Percentiles rank a stretch among this genome's conserved stretches.
phyloP scores from a whole-genome alignment of 805 yeast genomes.

The Candida sphagnicola region DNA sequence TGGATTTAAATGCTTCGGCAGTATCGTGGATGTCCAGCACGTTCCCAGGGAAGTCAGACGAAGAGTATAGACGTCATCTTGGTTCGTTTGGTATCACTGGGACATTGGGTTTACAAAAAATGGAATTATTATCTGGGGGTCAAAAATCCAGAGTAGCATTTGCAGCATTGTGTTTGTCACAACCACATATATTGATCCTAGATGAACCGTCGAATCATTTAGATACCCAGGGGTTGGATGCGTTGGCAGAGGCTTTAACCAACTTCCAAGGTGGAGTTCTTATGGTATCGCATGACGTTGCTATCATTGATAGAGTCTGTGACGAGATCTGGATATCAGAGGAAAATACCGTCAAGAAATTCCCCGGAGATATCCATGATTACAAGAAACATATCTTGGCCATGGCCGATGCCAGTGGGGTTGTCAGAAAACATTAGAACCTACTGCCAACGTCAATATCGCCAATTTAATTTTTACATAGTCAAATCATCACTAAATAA shows the following conservation, averaged over 20 bases:
- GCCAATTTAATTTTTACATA: too few species aligned
- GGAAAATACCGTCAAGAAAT: slow-evolving; percentile 70
- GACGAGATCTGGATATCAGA: slow-evolving; percentile 96
- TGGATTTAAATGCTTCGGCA: slow-evolving; percentile 83
- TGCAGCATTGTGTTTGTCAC: slow-evolving; percentile 85
- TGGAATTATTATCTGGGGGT: slow-evolving; percentile 91
- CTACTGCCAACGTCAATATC: background rate
- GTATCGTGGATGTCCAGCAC: slow-evolving; percentile 90
- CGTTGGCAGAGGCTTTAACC: slow-evolving; percentile 82
- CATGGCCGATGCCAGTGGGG: slow-evolving; percentile 80
- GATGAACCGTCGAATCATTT: slow-evolving; percentile 99
- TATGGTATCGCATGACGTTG: slow-evolving; percentile 97
- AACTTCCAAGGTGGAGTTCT: slow-evolving; percentile 92
- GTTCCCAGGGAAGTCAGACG: slow-evolving; percentile 92
- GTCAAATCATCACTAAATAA: too few species aligned
- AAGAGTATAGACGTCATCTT: slow-evolving; percentile 92
- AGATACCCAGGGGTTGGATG: slow-evolving; percentile 97
- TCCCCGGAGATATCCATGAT: slow-evolving; percentile 78
- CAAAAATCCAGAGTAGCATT: slow-evolving; percentile 98
- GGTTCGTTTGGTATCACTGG: slow-evolving; percentile 98
- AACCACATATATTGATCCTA: slow-evolving; percentile 86
- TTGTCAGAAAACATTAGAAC: slow-evolving; percentile 73
- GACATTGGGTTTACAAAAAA: slow-evolving; percentile 84
- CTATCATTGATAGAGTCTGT: slow-evolving; percentile 84
- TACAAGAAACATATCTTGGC: slow-evolving; percentile 85